A percentile compares a stretch with the other conserved stretches of the same genome.
These are phyloP conservation scores for Vigna angularis DNA, from an alignment of 306 rosid genomes.

Conservation along the genomic window DNA sequence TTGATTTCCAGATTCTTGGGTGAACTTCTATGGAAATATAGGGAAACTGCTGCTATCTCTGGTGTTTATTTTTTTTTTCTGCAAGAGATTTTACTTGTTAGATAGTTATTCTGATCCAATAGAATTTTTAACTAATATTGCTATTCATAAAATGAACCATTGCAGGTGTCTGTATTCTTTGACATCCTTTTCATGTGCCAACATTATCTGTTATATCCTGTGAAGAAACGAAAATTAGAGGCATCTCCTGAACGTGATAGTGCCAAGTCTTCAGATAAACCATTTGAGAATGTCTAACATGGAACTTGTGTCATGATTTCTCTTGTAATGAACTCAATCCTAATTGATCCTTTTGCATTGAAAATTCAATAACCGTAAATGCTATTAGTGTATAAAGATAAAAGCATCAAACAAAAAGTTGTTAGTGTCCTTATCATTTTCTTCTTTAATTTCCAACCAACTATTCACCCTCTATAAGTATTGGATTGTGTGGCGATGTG, in stretches of 20 bases:
- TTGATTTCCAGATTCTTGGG: conserved; percentile 79
- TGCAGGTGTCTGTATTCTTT: conserved; percentile 80
- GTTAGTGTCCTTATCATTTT: background rate
- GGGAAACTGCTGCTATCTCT: conserved; percentile 81
- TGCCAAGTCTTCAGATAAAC: conserved; percentile 41
- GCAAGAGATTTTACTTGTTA: background rate
- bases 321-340: background rate
- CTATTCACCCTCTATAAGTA: background rate
- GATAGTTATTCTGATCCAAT: background rate
- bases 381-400: background rate
- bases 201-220: conserved; percentile 72
- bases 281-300: conserved; percentile 53
- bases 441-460: background rate
- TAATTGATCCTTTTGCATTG: background rate
- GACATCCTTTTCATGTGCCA: conserved; percentile 79
- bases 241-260: conserved; percentile 38
- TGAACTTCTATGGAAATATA: conserved; percentile 84
- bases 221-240: conserved; percentile 34
- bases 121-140: background rate
- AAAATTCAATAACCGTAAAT: no score
- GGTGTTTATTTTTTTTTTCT: conserved; percentile 54
- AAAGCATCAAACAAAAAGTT: background rate
- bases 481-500: background rate
- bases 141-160: conserved; percentile 25
- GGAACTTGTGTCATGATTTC: background rate